Evolutionary conservation across 2,329 filamentous ascomycete genomes (phyloP).

Genomic region (Coleophoma eucalyptorum): DNA sequence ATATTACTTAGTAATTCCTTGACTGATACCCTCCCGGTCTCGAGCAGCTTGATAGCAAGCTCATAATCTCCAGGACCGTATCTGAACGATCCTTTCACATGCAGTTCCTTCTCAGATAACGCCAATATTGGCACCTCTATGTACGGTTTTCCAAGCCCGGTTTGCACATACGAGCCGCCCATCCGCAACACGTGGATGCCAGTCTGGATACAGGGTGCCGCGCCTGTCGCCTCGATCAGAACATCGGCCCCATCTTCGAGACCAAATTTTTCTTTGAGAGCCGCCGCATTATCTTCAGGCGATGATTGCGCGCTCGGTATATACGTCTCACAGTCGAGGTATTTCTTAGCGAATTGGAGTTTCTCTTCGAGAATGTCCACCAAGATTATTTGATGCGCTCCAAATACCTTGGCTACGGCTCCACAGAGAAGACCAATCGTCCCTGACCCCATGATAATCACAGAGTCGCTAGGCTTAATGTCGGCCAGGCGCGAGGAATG

Average conservation of each 20-base stretch:
- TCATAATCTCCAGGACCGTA: conserved; percentile 48
- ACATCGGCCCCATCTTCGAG: conserved; percentile 43
- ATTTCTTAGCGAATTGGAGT: conserved; percentile 36
- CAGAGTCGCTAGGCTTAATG: not conserved
- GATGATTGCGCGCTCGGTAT: conserved; percentile 25
- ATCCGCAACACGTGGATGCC: conserved; percentile 39
- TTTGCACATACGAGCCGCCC: conserved; percentile 47
- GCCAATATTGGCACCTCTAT: conserved; percentile 47
- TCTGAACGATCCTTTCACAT: conserved; percentile 45
- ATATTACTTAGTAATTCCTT: conserved; percentile 32
- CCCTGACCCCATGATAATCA: conserved; percentile 41
- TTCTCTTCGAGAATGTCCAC: conserved; percentile 40
- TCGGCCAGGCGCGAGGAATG: not conserved
- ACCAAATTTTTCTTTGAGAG: conserved; percentile 33
- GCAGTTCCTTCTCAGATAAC: conserved; percentile 42
- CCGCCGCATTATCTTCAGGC: conserved; percentile 32
- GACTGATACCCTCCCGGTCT: conserved; percentile 14
- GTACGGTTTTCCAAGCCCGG: conserved; percentile 28
- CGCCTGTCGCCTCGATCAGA: conserved; percentile 44
- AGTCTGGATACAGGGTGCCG: conserved; percentile 41
- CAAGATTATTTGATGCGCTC: conserved; percentile 39
- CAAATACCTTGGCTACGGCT: conserved; percentile 41
- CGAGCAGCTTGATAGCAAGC: conserved; percentile 41
- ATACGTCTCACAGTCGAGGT: conserved; percentile 24
- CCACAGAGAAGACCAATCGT: conserved; percentile 44